These are phyloP conservation scores for Lactarius hatsudake DNA, from an alignment of 768 basidiomycete species.

Conservation along the genomic window DNA sequence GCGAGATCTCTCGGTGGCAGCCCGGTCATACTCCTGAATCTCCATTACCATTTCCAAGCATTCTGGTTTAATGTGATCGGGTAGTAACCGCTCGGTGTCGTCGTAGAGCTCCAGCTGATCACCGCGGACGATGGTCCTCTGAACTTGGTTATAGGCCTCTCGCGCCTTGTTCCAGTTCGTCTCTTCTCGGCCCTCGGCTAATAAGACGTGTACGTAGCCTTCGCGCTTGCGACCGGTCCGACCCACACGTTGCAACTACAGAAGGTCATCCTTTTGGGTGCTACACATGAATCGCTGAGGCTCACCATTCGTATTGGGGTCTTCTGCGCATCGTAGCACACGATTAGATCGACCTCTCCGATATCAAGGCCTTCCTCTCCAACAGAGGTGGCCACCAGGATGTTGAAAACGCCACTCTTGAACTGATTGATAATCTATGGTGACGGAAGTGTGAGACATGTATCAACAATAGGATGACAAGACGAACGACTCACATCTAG, in stretches of 20 bases:
- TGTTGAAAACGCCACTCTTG: constrained; percentile 83
- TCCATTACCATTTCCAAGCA: constrained; percentile 82
- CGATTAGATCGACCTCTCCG: constrained; percentile 92
- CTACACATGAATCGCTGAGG: background rate
- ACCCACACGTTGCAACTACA: constrained; percentile 90
- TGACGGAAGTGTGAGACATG: background rate
- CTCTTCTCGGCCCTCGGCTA: constrained; percentile 90
- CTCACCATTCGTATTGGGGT: constrained; percentile 93
- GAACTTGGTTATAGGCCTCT: constrained; percentile 82
- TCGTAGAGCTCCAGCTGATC: constrained; percentile 86
- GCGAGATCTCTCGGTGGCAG: constrained; percentile 39
- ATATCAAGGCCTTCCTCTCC: constrained; percentile 99
- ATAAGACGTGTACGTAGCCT: constrained; percentile 86
- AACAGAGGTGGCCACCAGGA: constrained; percentile 93
- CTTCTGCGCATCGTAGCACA: constrained; percentile 97
- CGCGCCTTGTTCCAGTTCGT: constrained; percentile 86
- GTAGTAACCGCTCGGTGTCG: constrained; percentile 87
- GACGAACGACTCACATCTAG: constrained; percentile 55
- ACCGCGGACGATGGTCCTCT: constrained; percentile 81
- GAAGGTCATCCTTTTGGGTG: background rate
- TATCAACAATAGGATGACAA: background rate
- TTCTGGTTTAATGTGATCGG: constrained; percentile 70
- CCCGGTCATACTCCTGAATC: constrained; percentile 65
- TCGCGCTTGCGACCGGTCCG: constrained; percentile 91
- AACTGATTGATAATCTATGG: constrained; percentile 80